Percentiles rank a stretch among this genome's conserved stretches.
phyloP scores from a whole-genome alignment of 495 filamentous ascomycete species.

The Podospora comata region DNA sequence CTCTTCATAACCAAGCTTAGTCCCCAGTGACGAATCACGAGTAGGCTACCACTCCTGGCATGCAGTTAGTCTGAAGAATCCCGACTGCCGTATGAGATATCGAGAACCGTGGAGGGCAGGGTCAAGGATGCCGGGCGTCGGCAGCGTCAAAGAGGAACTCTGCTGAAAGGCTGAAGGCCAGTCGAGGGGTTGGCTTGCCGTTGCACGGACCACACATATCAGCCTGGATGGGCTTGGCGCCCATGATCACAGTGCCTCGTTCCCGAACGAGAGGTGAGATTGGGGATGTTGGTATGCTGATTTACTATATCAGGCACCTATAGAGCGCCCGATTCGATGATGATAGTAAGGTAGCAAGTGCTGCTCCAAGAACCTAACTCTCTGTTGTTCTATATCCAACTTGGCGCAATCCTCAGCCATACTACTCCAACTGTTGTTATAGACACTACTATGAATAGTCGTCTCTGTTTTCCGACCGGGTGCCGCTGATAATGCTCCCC shows the following conservation, averaged over 20 bases:
- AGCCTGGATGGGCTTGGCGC: background rate
- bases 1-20: background rate
- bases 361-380: background rate
- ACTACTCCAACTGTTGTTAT: constrained; percentile 2
- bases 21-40: background rate
- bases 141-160: background rate
- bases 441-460: background rate
- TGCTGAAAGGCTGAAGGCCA: background rate
- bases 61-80: background rate
- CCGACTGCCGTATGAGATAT: background rate
- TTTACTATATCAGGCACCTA: background rate
- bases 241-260: background rate
- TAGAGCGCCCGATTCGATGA: background rate
- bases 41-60: background rate
- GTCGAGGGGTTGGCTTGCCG: background rate
- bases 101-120: no score
- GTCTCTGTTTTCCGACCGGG: constrained; percentile 16
- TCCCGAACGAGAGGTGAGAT: background rate
- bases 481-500: constrained; percentile 26
- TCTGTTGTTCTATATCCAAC: background rate
- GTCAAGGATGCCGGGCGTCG: background rate
- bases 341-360: background rate
- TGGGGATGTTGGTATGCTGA: background rate
- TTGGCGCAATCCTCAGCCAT: background rate
- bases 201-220: background rate